These are phyloP conservation scores for Hanseniaspora lachancei DNA, from an alignment of 805 yeast species.

Conservation along the genomic window DNA sequence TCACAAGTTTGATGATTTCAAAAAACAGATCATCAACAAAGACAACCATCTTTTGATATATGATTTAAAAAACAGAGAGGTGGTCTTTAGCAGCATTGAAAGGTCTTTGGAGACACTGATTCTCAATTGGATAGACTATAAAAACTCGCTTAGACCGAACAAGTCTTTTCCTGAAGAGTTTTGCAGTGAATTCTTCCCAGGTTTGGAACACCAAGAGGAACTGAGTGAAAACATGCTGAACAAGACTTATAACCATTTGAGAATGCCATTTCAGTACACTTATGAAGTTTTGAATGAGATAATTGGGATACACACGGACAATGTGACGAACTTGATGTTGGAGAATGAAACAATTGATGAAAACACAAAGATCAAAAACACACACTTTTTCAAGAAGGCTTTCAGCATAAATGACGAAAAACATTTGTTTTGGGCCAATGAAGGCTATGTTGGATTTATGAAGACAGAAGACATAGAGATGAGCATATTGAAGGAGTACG, in stretches of 20 bases:
- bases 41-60: not conserved
- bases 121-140: not conserved
- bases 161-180: not conserved
- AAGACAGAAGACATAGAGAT: not conserved
- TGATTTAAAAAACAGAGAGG: not conserved
- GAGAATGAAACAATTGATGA: not conserved
- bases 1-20: not conserved
- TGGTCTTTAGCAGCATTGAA: not conserved
- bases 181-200: not conserved
- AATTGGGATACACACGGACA: not conserved
- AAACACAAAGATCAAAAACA: not conserved
- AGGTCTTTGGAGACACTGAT: not conserved
- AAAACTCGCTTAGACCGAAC: not conserved
- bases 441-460: not conserved
- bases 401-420: not conserved
- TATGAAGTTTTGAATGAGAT: slow-evolving; percentile 7
- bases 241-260: not conserved
- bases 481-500: not conserved
- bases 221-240: not conserved
- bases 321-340: not conserved
- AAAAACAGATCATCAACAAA: not conserved
- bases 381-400: not conserved
- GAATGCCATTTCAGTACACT: not conserved
- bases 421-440: not conserved
- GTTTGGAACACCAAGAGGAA: not conserved